Base-by-base conservation (phyloP, 352 stramenopile species). In the Blastocystis sp. region DNA sequence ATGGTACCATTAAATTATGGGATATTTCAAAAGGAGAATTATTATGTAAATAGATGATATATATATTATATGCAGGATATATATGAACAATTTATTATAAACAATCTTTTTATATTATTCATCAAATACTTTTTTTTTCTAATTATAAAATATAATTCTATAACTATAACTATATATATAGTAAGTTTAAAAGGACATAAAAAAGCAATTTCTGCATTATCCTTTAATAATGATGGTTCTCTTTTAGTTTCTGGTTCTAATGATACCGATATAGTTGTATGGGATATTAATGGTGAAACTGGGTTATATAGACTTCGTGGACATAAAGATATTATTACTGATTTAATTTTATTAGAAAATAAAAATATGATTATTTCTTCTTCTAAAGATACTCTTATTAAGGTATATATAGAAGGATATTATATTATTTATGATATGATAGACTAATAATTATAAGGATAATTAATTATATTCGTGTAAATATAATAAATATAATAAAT, bases 211-310 rank as follows among this genome's bases (percentile, higher is more conserved):
- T 77, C 82, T 49, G 55, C 70, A 24, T 70, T 91, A 45, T 67
- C 67, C 11, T 91, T 80, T 71, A 77, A 76, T 40, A 24, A 57
- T 18, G 77, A 84, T 55, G 81, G 78, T 40, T 75, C 78, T 2
- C 64, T 84, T 33, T 68, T 93, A 23, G 81, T 77, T 0, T 73
- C 77, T 0, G 84, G 83, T 31, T 80, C 80, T 10, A 74, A 75
- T 10, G 84, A 94, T 73, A 91, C 80, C 25, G 80, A 89, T 71
- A 73, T 93, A 28, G 84, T 93, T 55, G 69, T 94, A 4, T 93
- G 84, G 83, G 84, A 94, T 67, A 62, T 87, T 23, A 80, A 91
- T 27, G 80, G 75, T 43, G 79, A 92, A 69, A 80, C 72, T 7
- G 84, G 83, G 16, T 67, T 80, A 11, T 92, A 80, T 67, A 73